Evolutionary conservation across 345 rosid genomes (phyloP).

Genomic region (Stellera chamaejasme): DNA sequence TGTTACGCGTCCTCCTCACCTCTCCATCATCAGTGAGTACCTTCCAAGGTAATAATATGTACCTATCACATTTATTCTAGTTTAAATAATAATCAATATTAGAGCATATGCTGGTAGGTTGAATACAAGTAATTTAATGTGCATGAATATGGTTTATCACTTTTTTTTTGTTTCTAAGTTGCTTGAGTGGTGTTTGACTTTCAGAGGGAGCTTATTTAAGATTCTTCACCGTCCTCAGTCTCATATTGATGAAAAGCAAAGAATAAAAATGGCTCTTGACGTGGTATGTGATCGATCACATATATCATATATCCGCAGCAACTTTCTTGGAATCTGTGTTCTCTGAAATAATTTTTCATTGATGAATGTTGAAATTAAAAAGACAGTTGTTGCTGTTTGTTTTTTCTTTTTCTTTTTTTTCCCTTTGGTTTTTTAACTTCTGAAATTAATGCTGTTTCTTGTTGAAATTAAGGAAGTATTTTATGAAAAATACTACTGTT

Average conservation of each 20-base stretch:
- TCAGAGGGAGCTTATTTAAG: conserved; percentile 93
- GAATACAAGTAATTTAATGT: neutral
- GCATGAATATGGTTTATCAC: too few relatives aligned
- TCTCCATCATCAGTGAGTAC: conserved; percentile 92
- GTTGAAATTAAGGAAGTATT: too few relatives aligned
- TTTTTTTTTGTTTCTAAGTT: conserved; percentile 5
- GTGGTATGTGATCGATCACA: conserved; percentile 52
- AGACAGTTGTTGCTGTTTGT: too few relatives aligned
- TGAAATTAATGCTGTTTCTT: too few relatives aligned
- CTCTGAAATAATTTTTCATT: too few relatives aligned
- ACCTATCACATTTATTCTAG: conserved; percentile 7
- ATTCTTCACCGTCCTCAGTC: conserved; percentile 91
- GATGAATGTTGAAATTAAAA: too few relatives aligned
- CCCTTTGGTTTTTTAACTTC: too few relatives aligned
- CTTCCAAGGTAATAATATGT: conserved; percentile 68
- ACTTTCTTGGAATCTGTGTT: too few relatives aligned
- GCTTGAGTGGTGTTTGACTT: conserved; percentile 14
- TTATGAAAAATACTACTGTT: too few relatives aligned
- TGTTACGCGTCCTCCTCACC: conserved; percentile 98
- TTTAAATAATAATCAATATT: neutral
- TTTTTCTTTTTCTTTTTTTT: too few relatives aligned
- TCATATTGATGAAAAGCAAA: conserved; percentile 83
- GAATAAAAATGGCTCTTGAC: conserved; percentile 99
- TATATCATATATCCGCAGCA: neutral
- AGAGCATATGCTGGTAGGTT: conserved; percentile 5